Evolutionary conservation across 495 filamentous ascomycete genomes (phyloP).

Genomic region (Lindgomyces ingoldianus): DNA sequence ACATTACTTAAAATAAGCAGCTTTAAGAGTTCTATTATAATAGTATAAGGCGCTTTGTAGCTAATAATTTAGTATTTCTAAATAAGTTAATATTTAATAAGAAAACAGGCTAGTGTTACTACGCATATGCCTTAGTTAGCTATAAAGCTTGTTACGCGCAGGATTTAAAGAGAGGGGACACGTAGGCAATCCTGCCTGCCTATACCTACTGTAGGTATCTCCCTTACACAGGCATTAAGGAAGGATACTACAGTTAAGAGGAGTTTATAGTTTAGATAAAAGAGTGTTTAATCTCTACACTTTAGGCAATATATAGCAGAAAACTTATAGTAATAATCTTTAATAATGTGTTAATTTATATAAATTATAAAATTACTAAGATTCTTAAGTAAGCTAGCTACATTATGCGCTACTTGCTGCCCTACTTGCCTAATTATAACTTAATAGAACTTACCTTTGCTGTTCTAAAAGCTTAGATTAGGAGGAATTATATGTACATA

Average conservation of each 20-base stretch:
- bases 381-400: no score
- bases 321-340: neutral
- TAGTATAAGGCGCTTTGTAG: no score
- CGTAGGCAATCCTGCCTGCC: slow-evolving; percentile 5
- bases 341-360: slow-evolving; percentile 5
- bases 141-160: neutral
- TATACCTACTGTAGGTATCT: slow-evolving; percentile 3
- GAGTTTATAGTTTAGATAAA: slow-evolving; percentile 3
- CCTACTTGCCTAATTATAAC: no score
- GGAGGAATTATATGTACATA: no score
- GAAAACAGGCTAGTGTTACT: slow-evolving; percentile 4
- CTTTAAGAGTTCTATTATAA: no score
- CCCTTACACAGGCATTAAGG: slow-evolving; percentile 2
- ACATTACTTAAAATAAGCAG: no score
- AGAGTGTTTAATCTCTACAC: neutral
- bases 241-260: neutral
- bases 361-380: neutral
- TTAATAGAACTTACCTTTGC: no score
- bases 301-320: neutral
- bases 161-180: neutral
- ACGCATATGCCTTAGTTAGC: neutral
- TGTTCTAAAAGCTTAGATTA: no score
- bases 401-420: no score
- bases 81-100: slow-evolving; percentile 4
- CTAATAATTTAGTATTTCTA: slow-evolving; percentile 5